Conservation (phyloP, 108 stramenopile genomes). For the Skeletonema menzelii region DNA sequence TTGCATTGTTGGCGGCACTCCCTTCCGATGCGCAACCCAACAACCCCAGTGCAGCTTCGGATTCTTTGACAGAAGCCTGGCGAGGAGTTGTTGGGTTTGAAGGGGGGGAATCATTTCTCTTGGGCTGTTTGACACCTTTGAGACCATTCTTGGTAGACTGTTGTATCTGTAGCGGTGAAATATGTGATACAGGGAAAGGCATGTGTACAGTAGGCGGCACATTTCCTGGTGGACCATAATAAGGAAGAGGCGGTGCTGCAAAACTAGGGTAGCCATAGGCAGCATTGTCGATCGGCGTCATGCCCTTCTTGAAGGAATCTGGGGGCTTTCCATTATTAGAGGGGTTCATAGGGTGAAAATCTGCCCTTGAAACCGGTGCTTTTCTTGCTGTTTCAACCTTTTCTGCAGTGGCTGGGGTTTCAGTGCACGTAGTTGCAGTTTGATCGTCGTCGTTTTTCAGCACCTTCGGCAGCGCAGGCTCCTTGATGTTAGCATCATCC, state of each 20-base stretch:
- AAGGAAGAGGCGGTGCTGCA: background rate
- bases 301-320: background rate
- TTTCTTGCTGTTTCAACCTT: background rate
- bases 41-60: background rate
- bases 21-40: background rate
- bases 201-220: conserved; percentile 8
- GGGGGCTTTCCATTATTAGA: background rate
- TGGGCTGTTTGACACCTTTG: background rate
- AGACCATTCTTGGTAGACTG: background rate
- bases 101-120: background rate
- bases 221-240: background rate
- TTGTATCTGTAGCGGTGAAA: background rate
- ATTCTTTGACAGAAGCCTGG: background rate
- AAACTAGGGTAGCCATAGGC: background rate
- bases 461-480: background rate
- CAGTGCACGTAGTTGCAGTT: conserved; percentile 2
- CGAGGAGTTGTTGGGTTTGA: conserved; percentile 2
- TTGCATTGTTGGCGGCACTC: background rate
- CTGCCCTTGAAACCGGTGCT: background rate
- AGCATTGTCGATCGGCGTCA: background rate
- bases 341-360: background rate
- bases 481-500: background rate
- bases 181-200: background rate
- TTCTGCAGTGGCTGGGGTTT: background rate
- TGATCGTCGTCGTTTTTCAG: background rate